Conservation (phyloP, 768 basidiomycete genomes). For the Scleroderma citrinum region DNA sequence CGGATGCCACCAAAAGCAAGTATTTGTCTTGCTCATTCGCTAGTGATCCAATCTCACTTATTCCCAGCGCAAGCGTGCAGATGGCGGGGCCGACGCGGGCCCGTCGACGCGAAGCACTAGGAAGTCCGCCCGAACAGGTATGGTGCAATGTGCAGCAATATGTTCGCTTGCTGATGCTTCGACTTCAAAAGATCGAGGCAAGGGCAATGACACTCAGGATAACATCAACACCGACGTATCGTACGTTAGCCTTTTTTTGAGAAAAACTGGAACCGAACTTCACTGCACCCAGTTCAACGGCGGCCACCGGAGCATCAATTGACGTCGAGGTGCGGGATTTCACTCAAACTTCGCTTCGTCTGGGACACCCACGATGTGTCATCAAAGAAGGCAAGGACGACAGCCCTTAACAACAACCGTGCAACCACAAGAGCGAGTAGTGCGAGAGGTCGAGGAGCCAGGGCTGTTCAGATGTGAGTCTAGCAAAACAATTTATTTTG, state of each 20-base stretch:
- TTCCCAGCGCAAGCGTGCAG: constrained; percentile 55
- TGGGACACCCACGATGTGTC: constrained; percentile 21
- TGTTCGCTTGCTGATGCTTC: constrained; percentile 2
- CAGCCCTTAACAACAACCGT: constrained; percentile 12
- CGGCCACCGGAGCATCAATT: constrained; percentile 9
- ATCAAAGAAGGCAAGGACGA: constrained; percentile 38
- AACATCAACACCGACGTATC: constrained; percentile 8
- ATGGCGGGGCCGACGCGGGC: constrained; percentile 26
- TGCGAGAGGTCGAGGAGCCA: constrained; percentile 14
- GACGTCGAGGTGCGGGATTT: constrained; percentile 23
- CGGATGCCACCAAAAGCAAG: constrained; percentile 1
- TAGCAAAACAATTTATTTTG: constrained; percentile 1
- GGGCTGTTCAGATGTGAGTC: constrained; percentile 9
- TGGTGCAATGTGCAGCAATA: constrained; percentile 8
- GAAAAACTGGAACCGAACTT: not conserved
- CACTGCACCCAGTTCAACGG: constrained; percentile 8
- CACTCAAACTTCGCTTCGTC: constrained; percentile 1
- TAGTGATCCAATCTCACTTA: not conserved
- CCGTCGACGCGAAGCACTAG: constrained; percentile 40
- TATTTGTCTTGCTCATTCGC: no score
- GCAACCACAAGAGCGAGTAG: constrained; percentile 3
- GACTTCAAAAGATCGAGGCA: constrained; percentile 12
- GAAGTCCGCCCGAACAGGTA: constrained; percentile 37
- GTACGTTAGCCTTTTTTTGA: constrained; percentile 18
- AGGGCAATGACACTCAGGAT: constrained; percentile 6